Conservation (phyloP, 495 filamentous ascomycete species). For the Neurospora sp. region DNA sequence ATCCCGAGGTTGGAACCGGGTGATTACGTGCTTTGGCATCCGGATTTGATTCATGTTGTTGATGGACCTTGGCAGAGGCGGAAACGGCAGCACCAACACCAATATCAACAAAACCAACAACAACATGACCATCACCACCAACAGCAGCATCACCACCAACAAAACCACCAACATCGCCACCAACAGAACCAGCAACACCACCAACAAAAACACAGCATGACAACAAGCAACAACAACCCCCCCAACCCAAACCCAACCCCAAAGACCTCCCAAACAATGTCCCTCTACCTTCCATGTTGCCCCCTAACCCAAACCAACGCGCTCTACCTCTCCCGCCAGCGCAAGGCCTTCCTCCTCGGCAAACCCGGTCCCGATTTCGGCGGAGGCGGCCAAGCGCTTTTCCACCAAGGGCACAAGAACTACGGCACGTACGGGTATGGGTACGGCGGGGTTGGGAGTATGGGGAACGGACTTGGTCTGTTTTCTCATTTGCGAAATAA, state of each 20-base stretch:
- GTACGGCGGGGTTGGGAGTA: neutral
- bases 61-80: constrained; percentile 10
- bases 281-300: constrained; percentile 74
- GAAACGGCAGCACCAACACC: constrained; percentile 41
- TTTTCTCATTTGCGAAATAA: neutral
- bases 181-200: neutral
- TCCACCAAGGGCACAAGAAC: neutral
- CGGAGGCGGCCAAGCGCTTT: constrained; percentile 22
- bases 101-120: neutral
- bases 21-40: constrained; percentile 88
- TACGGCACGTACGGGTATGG: neutral
- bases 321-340: constrained; percentile 60
- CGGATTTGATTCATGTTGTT: constrained; percentile 40
- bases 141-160: neutral
- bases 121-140: neutral
- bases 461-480: neutral
- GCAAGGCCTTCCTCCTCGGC: constrained; percentile 54
- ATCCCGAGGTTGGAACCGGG: constrained; percentile 66
- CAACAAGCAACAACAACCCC: too few relatives aligned
- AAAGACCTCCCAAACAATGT: constrained; percentile 22
- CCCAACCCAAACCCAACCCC: neutral
- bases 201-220: too few relatives aligned
- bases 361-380: constrained; percentile 59
- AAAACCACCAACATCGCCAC: neutral
- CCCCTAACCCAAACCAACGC: constrained; percentile 73